Evolutionary conservation across 495 filamentous ascomycete species (phyloP).

Genomic region (Thermothielavioides terrestris): DNA sequence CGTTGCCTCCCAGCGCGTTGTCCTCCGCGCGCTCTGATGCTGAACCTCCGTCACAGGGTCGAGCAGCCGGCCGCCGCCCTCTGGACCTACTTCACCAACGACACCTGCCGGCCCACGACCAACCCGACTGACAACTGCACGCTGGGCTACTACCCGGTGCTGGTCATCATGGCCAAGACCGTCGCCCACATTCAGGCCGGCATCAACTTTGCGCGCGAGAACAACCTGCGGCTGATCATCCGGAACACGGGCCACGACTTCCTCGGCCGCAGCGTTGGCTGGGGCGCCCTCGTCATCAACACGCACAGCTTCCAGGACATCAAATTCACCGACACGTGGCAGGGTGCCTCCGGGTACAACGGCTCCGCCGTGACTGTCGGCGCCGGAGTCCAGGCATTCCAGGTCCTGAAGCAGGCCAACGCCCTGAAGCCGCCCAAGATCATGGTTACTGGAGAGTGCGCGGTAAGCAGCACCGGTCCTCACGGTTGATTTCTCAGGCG

Average conservation of each 20-base stretch:
- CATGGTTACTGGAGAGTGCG: slow-evolving; percentile 41
- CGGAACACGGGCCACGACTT: slow-evolving; percentile 60
- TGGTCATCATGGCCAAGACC: slow-evolving; percentile 43
- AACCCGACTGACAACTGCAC: slow-evolving; percentile 43
- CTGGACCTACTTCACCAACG: slow-evolving; percentile 42
- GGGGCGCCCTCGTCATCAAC: slow-evolving; percentile 53
- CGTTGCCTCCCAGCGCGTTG: slow-evolving; percentile 5
- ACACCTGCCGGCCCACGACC: slow-evolving; percentile 37
- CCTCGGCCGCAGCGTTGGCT: slow-evolving; percentile 50
- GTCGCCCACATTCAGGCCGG: slow-evolving; percentile 38
- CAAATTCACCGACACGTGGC: slow-evolving; percentile 30
- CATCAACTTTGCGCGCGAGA: slow-evolving; percentile 45
- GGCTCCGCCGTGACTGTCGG: slow-evolving; percentile 42
- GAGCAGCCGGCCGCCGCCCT: slow-evolving; percentile 33
- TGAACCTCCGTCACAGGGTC: slow-evolving; percentile 20
- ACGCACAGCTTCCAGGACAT: slow-evolving; percentile 53
- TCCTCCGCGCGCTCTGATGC: background rate
- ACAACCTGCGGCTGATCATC: slow-evolving; percentile 54
- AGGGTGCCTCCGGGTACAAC: slow-evolving; percentile 28
- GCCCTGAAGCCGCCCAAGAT: slow-evolving; percentile 38
- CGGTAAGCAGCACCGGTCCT: slow-evolving; percentile 17
- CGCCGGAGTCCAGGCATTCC: slow-evolving; percentile 39
- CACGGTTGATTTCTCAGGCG: slow-evolving; percentile 27
- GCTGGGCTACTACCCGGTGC: slow-evolving; percentile 49
- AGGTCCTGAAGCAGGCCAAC: slow-evolving; percentile 36